Evolutionary conservation across 306 rosid genomes (phyloP), one percentile per base, ranked within the genome.

Genomic region (Corylus americana): DNA sequence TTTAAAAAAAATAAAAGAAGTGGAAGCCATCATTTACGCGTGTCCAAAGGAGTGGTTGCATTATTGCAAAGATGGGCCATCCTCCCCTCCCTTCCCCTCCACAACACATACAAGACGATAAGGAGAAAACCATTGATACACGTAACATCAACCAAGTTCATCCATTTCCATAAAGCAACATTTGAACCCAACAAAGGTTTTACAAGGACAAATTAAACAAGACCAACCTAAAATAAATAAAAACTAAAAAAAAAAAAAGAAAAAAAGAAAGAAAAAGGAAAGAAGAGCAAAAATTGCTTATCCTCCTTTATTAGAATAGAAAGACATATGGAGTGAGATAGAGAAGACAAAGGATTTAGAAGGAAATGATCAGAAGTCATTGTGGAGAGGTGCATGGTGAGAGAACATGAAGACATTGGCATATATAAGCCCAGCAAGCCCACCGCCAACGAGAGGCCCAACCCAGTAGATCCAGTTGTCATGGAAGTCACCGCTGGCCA

Each of bases 391-490:
- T 39, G 82, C 85, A 71, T 92, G 97, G 5, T 88, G 91, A 47
- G 79, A 70, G 74, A 27, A 74, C 3, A 94, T 85, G 88, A 85
- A 92, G 4, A 88, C 87, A 27, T 90, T 90, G 81, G 86, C 87
- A 68, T 94, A 94, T 79, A 92, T 58, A 16, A 92, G 91, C n/a
- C 98, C 98, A 58, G 98, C 98, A 69, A 92, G 77, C 62, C 97
- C 98, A 72, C 96, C 94, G 45, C 96, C 97, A 76, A 90, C 9
- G 5, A 94, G 89, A 44, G 98, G 98, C 50, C 97, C 98, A 79
- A 83, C 91, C 98, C 96, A 92, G 83, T 92, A 94, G 91, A 92
- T 86, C 98, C 96, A 94, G 85, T 86, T 87, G 71, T 78, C 87
- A 8, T 83, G 81, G 89, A 90, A 94, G 90, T 94, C 81, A 5